These are phyloP conservation scores for Teunomyces lycoperdinae DNA, from an alignment of 805 yeast species.

Conservation along the genomic window DNA sequence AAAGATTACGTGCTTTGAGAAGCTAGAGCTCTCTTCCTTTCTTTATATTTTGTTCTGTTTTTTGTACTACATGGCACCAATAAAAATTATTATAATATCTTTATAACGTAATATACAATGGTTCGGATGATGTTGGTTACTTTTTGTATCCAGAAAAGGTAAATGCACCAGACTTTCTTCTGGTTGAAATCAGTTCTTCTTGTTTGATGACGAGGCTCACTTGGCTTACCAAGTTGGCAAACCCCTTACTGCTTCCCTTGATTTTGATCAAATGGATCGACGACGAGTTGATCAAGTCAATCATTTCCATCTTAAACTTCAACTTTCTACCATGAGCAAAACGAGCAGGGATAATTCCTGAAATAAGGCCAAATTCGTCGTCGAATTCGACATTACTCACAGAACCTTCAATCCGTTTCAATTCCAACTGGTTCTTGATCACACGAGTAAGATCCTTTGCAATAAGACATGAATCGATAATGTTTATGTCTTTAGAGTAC, in stretches of 20 bases:
- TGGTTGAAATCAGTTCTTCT: constrained; percentile 30
- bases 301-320: constrained; percentile 44
- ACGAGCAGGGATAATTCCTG: constrained; percentile 47
- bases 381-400: constrained; percentile 40
- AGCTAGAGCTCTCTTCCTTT: constrained; percentile 14
- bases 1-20: constrained; percentile 83
- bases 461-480: constrained; percentile 32
- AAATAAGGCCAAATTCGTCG: constrained; percentile 42
- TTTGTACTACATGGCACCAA: no score
- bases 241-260: constrained; percentile 47
- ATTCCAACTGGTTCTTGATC: constrained; percentile 39
- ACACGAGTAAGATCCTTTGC: constrained; percentile 31
- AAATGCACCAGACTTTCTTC: constrained; percentile 11
- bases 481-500: constrained; percentile 21
- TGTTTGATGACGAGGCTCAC: constrained; percentile 45
- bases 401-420: constrained; percentile 51
- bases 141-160: constrained; percentile 10
- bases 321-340: constrained; percentile 46
- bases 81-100: not conserved
- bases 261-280: constrained; percentile 41
- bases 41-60: not conserved
- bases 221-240: constrained; percentile 40
- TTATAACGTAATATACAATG: constrained; percentile 1
- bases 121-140: constrained; percentile 1
- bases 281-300: constrained; percentile 35